phyloP scores from a whole-genome alignment of 1,284 basidiomycete species.

The Quambalaria eucalypti region DNA sequence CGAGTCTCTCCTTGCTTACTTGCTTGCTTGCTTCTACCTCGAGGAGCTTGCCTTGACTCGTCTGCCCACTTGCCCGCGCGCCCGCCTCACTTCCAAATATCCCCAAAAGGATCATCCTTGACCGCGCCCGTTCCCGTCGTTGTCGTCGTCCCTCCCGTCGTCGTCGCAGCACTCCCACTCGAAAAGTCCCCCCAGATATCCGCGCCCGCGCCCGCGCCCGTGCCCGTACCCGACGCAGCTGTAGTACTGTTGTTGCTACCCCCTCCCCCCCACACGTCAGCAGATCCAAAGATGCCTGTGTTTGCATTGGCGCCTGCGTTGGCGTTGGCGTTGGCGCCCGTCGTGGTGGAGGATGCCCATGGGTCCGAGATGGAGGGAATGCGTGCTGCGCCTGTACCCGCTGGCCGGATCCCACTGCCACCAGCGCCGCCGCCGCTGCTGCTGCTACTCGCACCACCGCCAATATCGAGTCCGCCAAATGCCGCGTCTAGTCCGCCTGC shows the following conservation, averaged over 20 bases:
- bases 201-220: conserved; percentile 33
- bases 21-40: too few species aligned
- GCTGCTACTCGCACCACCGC: conserved; percentile 7
- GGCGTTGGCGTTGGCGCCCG: too few species aligned
- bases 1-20: too few species aligned
- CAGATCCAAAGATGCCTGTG: conserved; percentile 4
- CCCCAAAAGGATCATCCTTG: conserved; percentile 1
- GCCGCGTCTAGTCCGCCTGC: background rate
- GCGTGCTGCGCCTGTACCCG: background rate
- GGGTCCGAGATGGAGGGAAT: background rate
- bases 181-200: conserved; percentile 45
- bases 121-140: background rate
- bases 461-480: conserved; percentile 13
- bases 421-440: background rate
- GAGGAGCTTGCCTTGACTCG: too few species aligned
- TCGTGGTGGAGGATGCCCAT: background rate
- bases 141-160: background rate
- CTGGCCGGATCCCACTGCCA: background rate
- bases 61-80: too few species aligned
- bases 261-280: background rate
- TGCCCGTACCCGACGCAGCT: background rate
- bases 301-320: too few species aligned
- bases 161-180: background rate
- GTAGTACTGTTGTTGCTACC: background rate
- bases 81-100: conserved; percentile 1